Conservation (phyloP, 768 basidiomycete genomes). For the Asterophora lycoperdoides region DNA sequence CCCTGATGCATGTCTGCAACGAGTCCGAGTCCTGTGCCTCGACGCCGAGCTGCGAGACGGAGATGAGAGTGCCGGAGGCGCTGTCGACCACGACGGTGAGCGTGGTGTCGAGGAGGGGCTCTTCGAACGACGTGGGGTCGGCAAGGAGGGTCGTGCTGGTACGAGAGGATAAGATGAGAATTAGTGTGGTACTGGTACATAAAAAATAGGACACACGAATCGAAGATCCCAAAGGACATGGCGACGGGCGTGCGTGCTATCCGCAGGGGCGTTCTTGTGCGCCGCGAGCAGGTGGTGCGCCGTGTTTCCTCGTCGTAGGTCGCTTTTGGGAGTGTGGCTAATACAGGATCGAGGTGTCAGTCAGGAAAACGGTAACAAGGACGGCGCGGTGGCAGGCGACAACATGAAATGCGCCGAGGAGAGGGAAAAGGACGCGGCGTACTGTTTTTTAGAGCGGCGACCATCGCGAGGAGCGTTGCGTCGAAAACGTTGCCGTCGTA, state of each 20-base stretch:
- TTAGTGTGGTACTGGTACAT: conserved; percentile 1
- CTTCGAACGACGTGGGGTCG: conserved; percentile 90
- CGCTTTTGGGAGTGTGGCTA: conserved; percentile 71
- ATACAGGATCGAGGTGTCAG: not conserved
- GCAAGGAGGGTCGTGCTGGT: conserved; percentile 42
- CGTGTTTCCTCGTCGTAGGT: conserved; percentile 64
- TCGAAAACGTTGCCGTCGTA: conserved; percentile 97
- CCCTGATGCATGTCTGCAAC: conserved; percentile 17
- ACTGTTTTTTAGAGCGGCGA: conserved; percentile 86
- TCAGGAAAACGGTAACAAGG: too few species aligned
- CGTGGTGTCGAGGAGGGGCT: conserved; percentile 73
- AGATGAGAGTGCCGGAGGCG: conserved; percentile 39
- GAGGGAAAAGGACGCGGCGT: conserved; percentile 21
- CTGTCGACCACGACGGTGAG: conserved; percentile 61
- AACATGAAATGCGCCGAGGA: not conserved
- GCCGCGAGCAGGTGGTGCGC: conserved; percentile 59
- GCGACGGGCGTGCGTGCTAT: conserved; percentile 44
- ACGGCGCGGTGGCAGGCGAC: too few species aligned
- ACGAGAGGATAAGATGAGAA: not conserved
- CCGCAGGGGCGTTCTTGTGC: conserved; percentile 39
- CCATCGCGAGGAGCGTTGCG: conserved; percentile 81
- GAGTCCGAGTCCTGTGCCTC: conserved; percentile 19
- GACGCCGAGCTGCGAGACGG: conserved; percentile 53
- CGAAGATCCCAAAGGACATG: conserved; percentile 78
- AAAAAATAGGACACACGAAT: conserved; percentile 52